These are phyloP conservation scores for Gossypium trilobum DNA, from an alignment of 441 rosid genomes.

Conservation along the genomic window DNA sequence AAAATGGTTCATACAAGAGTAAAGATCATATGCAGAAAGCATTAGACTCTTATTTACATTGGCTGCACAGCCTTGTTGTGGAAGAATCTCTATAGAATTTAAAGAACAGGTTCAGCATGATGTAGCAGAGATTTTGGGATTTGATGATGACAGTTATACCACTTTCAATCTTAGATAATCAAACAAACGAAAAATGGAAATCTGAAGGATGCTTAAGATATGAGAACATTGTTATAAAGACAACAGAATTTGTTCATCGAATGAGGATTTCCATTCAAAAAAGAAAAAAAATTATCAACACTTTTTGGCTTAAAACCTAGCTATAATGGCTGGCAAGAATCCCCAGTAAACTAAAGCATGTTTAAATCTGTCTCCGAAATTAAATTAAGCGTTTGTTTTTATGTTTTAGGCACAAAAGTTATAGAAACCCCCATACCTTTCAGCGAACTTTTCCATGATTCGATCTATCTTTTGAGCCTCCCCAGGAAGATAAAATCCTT, in stretches of 20 bases:
- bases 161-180: neutral
- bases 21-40: neutral
- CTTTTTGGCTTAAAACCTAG: neutral
- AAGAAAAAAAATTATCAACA: neutral
- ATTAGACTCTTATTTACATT: neutral
- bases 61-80: neutral
- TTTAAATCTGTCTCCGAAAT: neutral
- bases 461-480: conserved; percentile 99
- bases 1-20: neutral
- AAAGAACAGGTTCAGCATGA: neutral
- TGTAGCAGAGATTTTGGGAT: neutral
- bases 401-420: neutral
- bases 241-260: neutral
- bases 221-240: neutral
- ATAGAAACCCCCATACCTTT: conserved; percentile 46
- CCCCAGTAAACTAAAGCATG: neutral
- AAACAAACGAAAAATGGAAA: neutral
- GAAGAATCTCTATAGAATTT: neutral
- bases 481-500: conserved; percentile 95
- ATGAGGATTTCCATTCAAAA: neutral
- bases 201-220: neutral
- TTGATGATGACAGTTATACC: neutral
- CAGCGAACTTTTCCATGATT: conserved; percentile 97
- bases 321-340: neutral
- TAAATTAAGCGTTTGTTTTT: neutral